phyloP scores from a whole-genome alignment of 2,329 filamentous ascomycete genomes.

The Fusarium sacchari region DNA sequence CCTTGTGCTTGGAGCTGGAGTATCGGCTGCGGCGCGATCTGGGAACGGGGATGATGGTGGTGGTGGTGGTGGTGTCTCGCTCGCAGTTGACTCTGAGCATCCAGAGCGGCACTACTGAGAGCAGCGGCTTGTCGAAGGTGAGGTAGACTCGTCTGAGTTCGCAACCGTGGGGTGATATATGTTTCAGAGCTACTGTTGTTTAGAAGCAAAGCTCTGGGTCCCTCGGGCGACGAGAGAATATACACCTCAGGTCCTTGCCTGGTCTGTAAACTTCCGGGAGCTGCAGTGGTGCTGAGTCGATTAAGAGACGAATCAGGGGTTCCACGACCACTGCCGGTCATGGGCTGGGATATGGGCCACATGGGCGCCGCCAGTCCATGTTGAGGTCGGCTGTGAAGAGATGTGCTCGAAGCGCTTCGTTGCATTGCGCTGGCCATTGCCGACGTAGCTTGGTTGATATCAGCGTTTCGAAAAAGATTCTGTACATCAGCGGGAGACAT shows the following conservation, averaged over 20 bases:
- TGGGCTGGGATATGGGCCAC: constrained; percentile 49
- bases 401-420: constrained; percentile 59
- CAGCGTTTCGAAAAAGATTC: constrained; percentile 57
- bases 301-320: constrained; percentile 55
- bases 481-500: constrained; percentile 58
- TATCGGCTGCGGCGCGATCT: constrained; percentile 21
- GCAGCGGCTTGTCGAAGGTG: constrained; percentile 40
- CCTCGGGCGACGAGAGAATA: constrained; percentile 68
- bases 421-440: constrained; percentile 63
- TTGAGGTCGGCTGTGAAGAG: constrained; percentile 51
- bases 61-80: constrained; percentile 42
- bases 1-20: constrained; percentile 20
- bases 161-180: constrained; percentile 60
- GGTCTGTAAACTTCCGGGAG: constrained; percentile 21
- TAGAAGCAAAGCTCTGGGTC: constrained; percentile 67
- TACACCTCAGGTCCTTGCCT: constrained; percentile 62
- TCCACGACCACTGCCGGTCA: constrained; percentile 56
- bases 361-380: constrained; percentile 57
- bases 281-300: constrained; percentile 45
- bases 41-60: constrained; percentile 30
- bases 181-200: constrained; percentile 60
- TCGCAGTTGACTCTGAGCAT: constrained; percentile 32
- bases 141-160: constrained; percentile 42
- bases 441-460: constrained; percentile 57
- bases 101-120: constrained; percentile 22